Evolutionary conservation across 768 basidiomycete genomes (phyloP).

Genomic region (Gyrodon lividus): DNA sequence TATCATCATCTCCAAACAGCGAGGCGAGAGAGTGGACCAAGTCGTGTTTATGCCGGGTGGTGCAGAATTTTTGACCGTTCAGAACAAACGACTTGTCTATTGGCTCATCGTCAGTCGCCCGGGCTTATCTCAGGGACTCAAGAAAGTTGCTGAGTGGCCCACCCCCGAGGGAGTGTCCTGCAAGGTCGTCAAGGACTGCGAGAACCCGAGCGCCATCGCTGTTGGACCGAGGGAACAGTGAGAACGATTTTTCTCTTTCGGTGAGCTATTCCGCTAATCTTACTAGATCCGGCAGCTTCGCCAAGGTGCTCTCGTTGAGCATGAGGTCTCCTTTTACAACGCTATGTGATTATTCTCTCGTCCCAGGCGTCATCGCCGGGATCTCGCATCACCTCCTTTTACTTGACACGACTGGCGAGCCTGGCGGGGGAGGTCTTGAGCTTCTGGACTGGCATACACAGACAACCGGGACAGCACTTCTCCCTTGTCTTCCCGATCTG

Average conservation of each 20-base stretch:
- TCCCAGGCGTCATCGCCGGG: slow-evolving; percentile 24
- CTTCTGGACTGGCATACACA: slow-evolving; percentile 28
- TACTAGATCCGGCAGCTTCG: slow-evolving; percentile 15
- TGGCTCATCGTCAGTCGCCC: slow-evolving; percentile 23
- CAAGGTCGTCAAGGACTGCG: slow-evolving; percentile 19
- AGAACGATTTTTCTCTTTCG: not conserved
- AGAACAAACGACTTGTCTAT: slow-evolving; percentile 21
- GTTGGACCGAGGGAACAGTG: slow-evolving; percentile 16
- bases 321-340: slow-evolving; percentile 21
- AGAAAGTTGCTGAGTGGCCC: slow-evolving; percentile 20
- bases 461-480: slow-evolving; percentile 24
- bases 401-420: slow-evolving; percentile 22
- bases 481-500: slow-evolving; percentile 20
- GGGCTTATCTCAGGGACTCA: slow-evolving; percentile 13
- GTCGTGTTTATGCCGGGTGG: slow-evolving; percentile 28
- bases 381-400: slow-evolving; percentile 24
- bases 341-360: slow-evolving; percentile 21
- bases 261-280: not conserved
- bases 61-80: slow-evolving; percentile 27
- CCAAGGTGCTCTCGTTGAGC: slow-evolving; percentile 18
- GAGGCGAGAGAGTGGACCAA: slow-evolving; percentile 19
- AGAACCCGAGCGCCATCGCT: slow-evolving; percentile 18
- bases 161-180: slow-evolving; percentile 16
- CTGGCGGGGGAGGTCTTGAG: slow-evolving; percentile 22
- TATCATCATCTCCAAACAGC: slow-evolving; percentile 9